phyloP scores from a whole-genome alignment of 805 yeast species.

The Candida maesae region DNA sequence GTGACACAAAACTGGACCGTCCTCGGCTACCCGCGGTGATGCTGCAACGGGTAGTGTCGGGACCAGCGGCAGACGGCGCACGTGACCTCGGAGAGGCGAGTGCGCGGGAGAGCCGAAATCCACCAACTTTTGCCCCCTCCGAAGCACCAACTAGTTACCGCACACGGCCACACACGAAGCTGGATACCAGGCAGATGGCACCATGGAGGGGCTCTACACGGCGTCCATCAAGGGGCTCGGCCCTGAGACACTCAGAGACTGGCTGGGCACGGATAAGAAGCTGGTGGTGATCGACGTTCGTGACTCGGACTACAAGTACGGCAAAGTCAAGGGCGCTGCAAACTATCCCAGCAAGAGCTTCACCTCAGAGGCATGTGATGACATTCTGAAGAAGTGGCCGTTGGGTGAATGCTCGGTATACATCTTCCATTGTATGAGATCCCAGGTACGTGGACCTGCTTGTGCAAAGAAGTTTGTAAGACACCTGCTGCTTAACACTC shows the following conservation, averaged over 20 bases:
- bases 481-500: constrained; percentile 4
- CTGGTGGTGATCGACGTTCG: constrained; percentile 22
- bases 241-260: constrained; percentile 8
- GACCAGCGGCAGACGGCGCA: no score
- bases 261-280: constrained; percentile 2
- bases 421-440: constrained; percentile 27
- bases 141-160: not conserved
- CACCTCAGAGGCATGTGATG: not conserved
- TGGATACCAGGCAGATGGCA: no score
- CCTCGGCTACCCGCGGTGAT: constrained; percentile 1
- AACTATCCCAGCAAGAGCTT: constrained; percentile 17
- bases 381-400: constrained; percentile 7
- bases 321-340: constrained; percentile 9
- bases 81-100: no score
- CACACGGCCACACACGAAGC: not conserved
- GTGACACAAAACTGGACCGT: not conserved
- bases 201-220: constrained; percentile 6
- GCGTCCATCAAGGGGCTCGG: constrained; percentile 1
- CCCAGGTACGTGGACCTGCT: constrained; percentile 21
- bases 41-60: no score
- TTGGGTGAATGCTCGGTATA: constrained; percentile 1
- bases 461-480: constrained; percentile 14
- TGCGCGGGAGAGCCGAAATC: not conserved
- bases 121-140: no score
- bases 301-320: constrained; percentile 16